Conservation (phyloP, 108 stramenopile genomes). For the Mayamaea pseudoterrestris region DNA sequence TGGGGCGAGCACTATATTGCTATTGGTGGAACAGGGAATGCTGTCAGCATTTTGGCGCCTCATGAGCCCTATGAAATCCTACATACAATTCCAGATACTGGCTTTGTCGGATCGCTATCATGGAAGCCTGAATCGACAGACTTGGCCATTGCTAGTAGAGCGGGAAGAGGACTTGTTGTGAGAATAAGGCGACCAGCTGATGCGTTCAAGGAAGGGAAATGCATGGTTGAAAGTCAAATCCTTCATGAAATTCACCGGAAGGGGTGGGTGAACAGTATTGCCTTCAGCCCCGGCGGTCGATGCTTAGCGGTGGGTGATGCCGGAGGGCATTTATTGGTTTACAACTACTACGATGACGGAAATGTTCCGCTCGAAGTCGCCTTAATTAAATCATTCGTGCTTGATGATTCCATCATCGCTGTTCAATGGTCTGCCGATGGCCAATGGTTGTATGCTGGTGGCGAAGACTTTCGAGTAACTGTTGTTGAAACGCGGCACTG, state of each 20-base stretch:
- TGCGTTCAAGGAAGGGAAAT: slow-evolving; percentile 7
- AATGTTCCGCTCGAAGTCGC: slow-evolving; percentile 14
- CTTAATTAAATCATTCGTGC: slow-evolving; percentile 27
- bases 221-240: slow-evolving; percentile 28
- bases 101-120: slow-evolving; percentile 48
- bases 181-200: slow-evolving; percentile 25
- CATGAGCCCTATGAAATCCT: slow-evolving; percentile 40
- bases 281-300: slow-evolving; percentile 42
- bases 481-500: slow-evolving; percentile 38
- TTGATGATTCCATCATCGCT: slow-evolving; percentile 48
- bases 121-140: slow-evolving; percentile 41
- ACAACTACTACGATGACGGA: slow-evolving; percentile 19
- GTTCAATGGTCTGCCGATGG: slow-evolving; percentile 57
- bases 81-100: slow-evolving; percentile 36
- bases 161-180: slow-evolving; percentile 36
- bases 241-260: slow-evolving; percentile 33
- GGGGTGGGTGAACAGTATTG: slow-evolving; percentile 53
- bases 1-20: slow-evolving; percentile 61
- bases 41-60: slow-evolving; percentile 53
- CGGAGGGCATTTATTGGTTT: slow-evolving; percentile 34
- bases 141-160: slow-evolving; percentile 48
- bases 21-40: slow-evolving; percentile 54
- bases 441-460: slow-evolving; percentile 45
- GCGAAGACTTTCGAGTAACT: slow-evolving; percentile 57
- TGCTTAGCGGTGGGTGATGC: slow-evolving; percentile 47